These are phyloP conservation scores for Cardiospermum halicacabum DNA, from an alignment of 345 rosid genomes.

Conservation along the genomic window DNA sequence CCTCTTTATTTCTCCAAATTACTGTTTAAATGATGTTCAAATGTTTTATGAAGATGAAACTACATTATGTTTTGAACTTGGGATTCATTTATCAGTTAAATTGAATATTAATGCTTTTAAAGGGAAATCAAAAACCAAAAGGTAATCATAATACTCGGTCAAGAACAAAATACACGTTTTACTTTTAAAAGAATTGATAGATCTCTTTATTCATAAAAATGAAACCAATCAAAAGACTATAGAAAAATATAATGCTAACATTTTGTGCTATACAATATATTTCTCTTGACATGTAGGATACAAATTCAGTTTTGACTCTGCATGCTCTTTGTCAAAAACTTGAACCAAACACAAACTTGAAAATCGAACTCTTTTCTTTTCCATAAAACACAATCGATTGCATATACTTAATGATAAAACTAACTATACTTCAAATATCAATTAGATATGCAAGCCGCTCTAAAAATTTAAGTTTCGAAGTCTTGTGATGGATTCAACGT, in stretches of 20 bases:
- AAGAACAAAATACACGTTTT: too few species aligned
- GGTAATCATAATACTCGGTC: too few species aligned
- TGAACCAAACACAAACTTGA: not conserved
- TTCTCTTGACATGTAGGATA: slow-evolving; percentile 18
- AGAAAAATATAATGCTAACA: not conserved
- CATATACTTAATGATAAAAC: slow-evolving; percentile 7
- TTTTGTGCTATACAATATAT: slow-evolving; percentile 30
- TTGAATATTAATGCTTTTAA: too few species aligned
- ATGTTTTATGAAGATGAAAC: too few species aligned
- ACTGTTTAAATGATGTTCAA: too few species aligned
- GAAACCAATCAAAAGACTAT: not conserved
- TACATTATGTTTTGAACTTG: too few species aligned
- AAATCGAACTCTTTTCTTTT: slow-evolving; percentile 5
- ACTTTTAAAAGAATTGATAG: too few species aligned
- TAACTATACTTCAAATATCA: slow-evolving; percentile 12
- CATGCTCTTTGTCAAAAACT: slow-evolving; percentile 3
- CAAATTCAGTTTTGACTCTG: slow-evolving; percentile 5
- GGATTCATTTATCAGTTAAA: too few species aligned
- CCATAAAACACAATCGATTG: slow-evolving; percentile 4
- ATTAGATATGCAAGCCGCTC: not conserved
- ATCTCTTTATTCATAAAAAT: slow-evolving; percentile 1
- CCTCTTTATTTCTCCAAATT: too few species aligned
- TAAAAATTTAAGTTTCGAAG: too few species aligned
- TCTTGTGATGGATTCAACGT: too few species aligned
- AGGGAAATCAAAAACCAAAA: too few species aligned